Evolutionary conservation across 2,329 filamentous ascomycete genomes (phyloP).

Genomic region (Fusarium nygamai): DNA sequence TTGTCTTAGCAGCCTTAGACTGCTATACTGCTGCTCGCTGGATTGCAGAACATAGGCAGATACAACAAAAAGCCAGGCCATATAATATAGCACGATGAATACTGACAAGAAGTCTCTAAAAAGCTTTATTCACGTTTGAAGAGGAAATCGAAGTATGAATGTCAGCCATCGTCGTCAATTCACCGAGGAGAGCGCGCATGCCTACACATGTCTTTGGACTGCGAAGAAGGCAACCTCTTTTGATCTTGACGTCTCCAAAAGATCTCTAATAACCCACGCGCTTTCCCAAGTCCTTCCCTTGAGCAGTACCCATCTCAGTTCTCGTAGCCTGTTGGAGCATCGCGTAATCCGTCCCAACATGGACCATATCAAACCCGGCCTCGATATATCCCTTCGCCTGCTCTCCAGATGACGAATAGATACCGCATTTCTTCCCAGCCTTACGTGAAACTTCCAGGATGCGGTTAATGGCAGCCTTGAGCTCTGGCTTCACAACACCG

Average conservation of each 20-base stretch:
- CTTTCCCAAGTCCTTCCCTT: background rate
- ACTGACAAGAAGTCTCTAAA: slow-evolving; percentile 57
- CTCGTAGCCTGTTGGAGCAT: background rate
- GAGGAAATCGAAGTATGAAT: background rate
- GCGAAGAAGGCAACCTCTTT: rapidly evolving
- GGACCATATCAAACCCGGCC: slow-evolving; percentile 10
- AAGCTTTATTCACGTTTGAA: background rate
- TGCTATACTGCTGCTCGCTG: slow-evolving; percentile 41
- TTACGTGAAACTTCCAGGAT: background rate
- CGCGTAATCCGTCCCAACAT: background rate
- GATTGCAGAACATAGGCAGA: rapidly evolving
- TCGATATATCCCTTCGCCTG: slow-evolving; percentile 1
- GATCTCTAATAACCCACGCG: background rate
- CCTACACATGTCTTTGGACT: background rate
- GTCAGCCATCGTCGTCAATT: background rate
- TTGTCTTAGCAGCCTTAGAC: slow-evolving; percentile 54
- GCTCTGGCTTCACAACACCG: background rate
- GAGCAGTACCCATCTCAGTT: background rate
- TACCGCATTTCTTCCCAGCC: slow-evolving; percentile 7
- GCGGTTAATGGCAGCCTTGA: background rate
- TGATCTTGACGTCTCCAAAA: background rate
- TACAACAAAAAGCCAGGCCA: slow-evolving; percentile 58
- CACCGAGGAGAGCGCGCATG: background rate
- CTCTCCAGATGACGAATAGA: background rate
- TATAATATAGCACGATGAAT: slow-evolving; percentile 58